A percentile compares a stretch with the other conserved stretches of the same genome.
Evolutionary conservation across 495 filamentous ascomycete genomes (phyloP).

Genomic region (Aspergillus asperescens): DNA sequence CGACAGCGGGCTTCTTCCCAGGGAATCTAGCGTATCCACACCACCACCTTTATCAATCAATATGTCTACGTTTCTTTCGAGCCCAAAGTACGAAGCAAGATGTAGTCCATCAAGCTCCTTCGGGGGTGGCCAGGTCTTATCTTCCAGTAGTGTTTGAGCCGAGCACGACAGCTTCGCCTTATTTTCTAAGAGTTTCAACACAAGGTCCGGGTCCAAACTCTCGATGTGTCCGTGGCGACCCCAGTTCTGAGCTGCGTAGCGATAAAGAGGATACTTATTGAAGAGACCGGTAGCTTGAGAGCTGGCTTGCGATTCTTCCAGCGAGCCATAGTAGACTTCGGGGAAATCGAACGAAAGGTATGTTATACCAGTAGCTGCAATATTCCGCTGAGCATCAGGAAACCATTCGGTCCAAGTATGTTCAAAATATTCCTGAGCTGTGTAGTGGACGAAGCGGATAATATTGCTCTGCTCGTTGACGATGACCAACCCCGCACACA

Average conservation of each 20-base stretch:
- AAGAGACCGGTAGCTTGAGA: constrained; percentile 14
- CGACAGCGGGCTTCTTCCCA: constrained; percentile 20
- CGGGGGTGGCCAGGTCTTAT: not conserved
- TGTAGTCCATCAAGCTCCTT: constrained; percentile 8
- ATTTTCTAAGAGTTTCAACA: constrained; percentile 19
- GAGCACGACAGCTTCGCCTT: not conserved
- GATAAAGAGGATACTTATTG: constrained; percentile 22
- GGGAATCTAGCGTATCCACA: not conserved
- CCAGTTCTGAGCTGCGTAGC: constrained; percentile 30
- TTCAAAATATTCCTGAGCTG: constrained; percentile 32
- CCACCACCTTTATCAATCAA: not conserved
- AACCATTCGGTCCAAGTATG: constrained; percentile 21
- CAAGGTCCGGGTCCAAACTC: constrained; percentile 1
- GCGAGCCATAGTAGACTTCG: not conserved
- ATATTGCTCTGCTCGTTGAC: constrained; percentile 29
- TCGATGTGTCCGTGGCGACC: constrained; percentile 23
- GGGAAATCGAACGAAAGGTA: constrained; percentile 26
- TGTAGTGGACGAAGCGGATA: constrained; percentile 28
- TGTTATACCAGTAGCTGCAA: constrained; percentile 24
- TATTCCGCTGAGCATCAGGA: constrained; percentile 21
- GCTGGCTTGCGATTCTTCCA: constrained; percentile 5
- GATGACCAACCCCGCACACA: constrained; percentile 33
- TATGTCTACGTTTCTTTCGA: constrained; percentile 1
- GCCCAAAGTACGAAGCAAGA: constrained; percentile 17
- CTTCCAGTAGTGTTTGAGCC: constrained; percentile 6